Base-by-base conservation (phyloP, 164 flowering plant species). In the Vitis amurensis region DNA sequence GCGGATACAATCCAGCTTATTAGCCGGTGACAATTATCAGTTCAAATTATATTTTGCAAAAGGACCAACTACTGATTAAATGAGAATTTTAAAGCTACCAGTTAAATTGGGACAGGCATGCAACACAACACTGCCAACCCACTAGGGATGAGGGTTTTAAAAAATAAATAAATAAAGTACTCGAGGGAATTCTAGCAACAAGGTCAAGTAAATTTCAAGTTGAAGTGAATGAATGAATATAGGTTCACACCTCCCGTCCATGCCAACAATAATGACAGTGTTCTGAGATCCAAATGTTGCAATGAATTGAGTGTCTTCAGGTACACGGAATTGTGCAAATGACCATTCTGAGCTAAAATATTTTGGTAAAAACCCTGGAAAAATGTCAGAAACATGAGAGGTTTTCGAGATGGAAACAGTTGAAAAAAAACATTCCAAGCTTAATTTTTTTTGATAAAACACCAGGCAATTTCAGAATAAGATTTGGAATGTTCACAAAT, bases 301-400 rank as follows among this genome's bases (percentile, higher is more conserved):
- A 78, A 85, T 77, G 73, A 65, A 88, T 10, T 79, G 85, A 3
- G 86, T 76, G 67, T 62, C 81, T 74, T 89, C 95, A 19, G 88
- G 91, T 51, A 94, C 81, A 74, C 81, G 93, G 71, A 92, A 88
- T 76, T 81, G 92, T 66, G 95, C 97, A 83, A 94, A 87, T 66
- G 99, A 94, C 97, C 99, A 91, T 66, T 94, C 97, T 3, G 97
- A 94, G 78, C 95, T 92, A 67, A 94, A 94, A 70, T 94, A 92
- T 73, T 87, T 92, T 6, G 99, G 99, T 56, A 94, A 69, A 29
- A 94, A 84, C 56, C 96, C 97, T 91, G 89, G 16, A 66, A 70
- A 71, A 37, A 63, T 16, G 55, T 55, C 14, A 67, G 64, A 55
- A 59, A 16, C 1, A 71, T 48, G 64, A 47, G 60, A 56, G 6